Evolutionary conservation across 2,329 filamentous ascomycete species (phyloP).

Genomic region (Rugonectria rugulosa): DNA sequence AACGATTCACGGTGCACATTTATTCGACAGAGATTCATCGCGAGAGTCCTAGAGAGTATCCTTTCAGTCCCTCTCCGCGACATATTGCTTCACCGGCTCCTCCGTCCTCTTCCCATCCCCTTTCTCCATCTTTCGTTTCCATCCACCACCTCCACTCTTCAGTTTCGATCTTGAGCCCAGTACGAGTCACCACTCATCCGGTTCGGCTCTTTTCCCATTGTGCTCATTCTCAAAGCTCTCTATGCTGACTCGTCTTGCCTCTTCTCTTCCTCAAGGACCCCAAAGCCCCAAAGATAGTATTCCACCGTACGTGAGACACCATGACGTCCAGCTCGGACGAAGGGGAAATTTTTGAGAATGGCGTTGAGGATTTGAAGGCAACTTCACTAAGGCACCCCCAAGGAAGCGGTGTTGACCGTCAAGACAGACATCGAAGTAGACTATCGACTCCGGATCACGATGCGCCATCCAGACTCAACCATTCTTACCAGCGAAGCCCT

Average conservation of each 20-base stretch:
- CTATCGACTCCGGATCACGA: constrained; percentile 65
- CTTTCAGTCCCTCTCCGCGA: neutral
- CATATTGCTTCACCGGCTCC: neutral
- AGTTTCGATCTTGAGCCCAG: constrained; percentile 41
- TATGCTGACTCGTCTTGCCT: constrained; percentile 46
- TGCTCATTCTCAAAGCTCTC: constrained; percentile 38
- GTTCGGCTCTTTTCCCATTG: constrained; percentile 52
- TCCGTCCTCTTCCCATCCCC: neutral
- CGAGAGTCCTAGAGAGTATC: neutral
- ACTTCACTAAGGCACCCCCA: constrained; percentile 80
- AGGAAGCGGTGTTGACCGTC: constrained; percentile 90
- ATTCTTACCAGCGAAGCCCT: constrained; percentile 56
- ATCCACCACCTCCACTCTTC: constrained; percentile 20
- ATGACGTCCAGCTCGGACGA: constrained; percentile 75
- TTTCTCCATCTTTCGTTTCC: constrained; percentile 20
- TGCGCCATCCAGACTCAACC: constrained; percentile 52
- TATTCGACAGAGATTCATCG: neutral
- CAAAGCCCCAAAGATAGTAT: constrained; percentile 23
- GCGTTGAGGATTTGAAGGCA: constrained; percentile 76
- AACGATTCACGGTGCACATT: neutral
- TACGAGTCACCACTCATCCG: constrained; percentile 51
- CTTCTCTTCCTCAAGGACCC: constrained; percentile 30
- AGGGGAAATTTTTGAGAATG: constrained; percentile 84
- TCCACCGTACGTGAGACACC: constrained; percentile 34
- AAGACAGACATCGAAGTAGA: constrained; percentile 78